A percentile compares a stretch with the other conserved stretches of the same genome.
phyloP scores from a whole-genome alignment of 179 eudicot genomes.

The Beta corolliflora region DNA sequence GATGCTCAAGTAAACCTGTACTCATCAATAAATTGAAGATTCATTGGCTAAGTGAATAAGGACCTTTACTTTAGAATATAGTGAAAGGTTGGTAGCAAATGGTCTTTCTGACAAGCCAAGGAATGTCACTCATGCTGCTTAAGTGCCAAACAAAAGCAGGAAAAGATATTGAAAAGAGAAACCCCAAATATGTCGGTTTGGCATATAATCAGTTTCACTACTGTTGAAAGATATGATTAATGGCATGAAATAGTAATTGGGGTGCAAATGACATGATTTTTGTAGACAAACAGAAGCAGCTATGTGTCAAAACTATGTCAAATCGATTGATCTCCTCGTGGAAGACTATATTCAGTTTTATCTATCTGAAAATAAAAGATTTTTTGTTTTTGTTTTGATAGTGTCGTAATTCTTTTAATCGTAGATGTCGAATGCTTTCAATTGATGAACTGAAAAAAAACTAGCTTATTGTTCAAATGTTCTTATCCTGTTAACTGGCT shows the following conservation, averaged over 20 bases:
- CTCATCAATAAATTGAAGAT: slow-evolving; percentile 16
- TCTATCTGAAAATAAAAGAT: no score
- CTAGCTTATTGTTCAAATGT: no score
- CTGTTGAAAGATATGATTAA: neutral
- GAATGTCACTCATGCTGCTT: slow-evolving; percentile 17
- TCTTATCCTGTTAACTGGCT: no score
- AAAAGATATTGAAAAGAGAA: neutral
- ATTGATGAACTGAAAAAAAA: no score
- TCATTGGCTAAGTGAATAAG: slow-evolving; percentile 13
- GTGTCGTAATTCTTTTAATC: no score
- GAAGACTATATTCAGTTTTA: no score
- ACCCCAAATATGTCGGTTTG: neutral
- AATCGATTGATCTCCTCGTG: no score
- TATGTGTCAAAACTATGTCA: no score
- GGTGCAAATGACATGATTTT: no score
- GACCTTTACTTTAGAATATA: slow-evolving; percentile 18
- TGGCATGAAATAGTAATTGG: neutral
- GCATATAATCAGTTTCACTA: neutral
- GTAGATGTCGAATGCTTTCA: no score
- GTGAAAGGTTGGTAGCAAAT: neutral
- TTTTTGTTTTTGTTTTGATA: no score
- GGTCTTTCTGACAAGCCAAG: neutral
- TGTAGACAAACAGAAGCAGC: no score
- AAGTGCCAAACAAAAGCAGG: slow-evolving; percentile 7
- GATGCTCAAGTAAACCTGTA: slow-evolving; percentile 2